Evolutionary conservation across 495 filamentous ascomycete species (phyloP).

Genomic region (Aspergillus ellipticus): DNA sequence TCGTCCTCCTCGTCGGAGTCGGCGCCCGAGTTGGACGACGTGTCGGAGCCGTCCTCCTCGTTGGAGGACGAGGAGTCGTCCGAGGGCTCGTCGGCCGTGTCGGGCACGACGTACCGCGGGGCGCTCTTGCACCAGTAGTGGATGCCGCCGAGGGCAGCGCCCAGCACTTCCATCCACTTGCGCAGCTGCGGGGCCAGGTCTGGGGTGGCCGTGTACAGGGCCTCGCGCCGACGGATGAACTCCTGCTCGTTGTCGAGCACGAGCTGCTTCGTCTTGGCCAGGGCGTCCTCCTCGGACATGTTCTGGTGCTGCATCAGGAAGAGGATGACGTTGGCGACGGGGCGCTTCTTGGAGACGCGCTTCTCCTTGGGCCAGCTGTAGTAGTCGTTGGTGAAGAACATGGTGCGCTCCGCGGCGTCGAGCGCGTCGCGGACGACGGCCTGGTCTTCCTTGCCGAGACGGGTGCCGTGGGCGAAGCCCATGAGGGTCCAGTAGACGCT

Average conservation of each 20-base stretch:
- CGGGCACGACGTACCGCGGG: slow-evolving; percentile 9
- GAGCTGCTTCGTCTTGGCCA: slow-evolving; percentile 9
- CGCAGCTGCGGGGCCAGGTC: slow-evolving; percentile 11
- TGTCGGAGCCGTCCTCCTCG: too few species aligned
- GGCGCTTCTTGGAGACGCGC: slow-evolving; percentile 8
- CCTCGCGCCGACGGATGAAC: slow-evolving; percentile 8
- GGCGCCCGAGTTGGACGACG: background rate
- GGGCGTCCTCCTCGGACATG: slow-evolving; percentile 13
- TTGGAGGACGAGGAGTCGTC: background rate
- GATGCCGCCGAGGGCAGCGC: slow-evolving; percentile 9
- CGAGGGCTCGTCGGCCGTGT: background rate
- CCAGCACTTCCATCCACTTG: slow-evolving; percentile 16
- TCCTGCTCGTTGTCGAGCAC: slow-evolving; percentile 12
- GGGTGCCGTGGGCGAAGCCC: slow-evolving; percentile 13
- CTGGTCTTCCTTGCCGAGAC: slow-evolving; percentile 15
- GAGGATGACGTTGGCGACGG: slow-evolving; percentile 10
- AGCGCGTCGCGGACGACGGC: slow-evolving; percentile 11
- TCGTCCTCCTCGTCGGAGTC: background rate
- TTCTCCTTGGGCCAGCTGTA: slow-evolving; percentile 15
- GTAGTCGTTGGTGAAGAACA: slow-evolving; percentile 19
- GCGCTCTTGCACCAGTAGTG: slow-evolving; percentile 17
- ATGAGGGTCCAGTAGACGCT: slow-evolving; percentile 14
- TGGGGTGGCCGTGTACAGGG: slow-evolving; percentile 8
- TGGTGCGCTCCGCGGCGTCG: slow-evolving; percentile 13
- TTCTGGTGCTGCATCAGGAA: slow-evolving; percentile 15